Evolutionary conservation across 177 flowering plant genomes (phyloP).

Genomic region (Vitis hybrid): DNA sequence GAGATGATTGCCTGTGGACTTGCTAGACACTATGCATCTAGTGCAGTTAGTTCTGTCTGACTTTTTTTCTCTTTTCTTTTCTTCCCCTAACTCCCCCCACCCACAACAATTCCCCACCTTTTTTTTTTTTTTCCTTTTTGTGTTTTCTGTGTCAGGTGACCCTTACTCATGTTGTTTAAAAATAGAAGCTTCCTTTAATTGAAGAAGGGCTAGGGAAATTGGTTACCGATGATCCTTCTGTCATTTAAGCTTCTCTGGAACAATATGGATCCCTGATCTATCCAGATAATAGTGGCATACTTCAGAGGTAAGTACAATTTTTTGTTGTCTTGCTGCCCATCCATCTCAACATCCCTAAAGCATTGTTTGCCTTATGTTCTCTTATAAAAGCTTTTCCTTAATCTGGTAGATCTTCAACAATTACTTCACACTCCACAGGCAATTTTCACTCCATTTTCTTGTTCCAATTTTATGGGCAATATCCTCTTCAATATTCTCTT

Average conservation of each 20-base stretch:
- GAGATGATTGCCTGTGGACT: slow-evolving; percentile 76
- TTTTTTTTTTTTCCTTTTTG: not conserved
- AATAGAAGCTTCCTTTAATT: slow-evolving; percentile 48
- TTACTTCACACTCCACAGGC: no score
- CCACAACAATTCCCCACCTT: no score
- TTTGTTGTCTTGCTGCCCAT: not conserved
- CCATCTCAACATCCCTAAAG: no score
- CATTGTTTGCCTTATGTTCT: no score
- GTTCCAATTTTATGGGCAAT: no score
- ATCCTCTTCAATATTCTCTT: no score
- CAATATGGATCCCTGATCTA: slow-evolving; percentile 38
- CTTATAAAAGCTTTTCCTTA: no score
- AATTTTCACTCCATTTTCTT: no score
- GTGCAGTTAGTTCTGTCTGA: slow-evolving; percentile 31
- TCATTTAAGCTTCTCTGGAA: slow-evolving; percentile 45
- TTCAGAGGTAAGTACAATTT: slow-evolving; percentile 43
- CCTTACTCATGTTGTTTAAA: no score
- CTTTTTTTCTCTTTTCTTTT: not conserved
- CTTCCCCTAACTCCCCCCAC: no score
- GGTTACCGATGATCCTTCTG: slow-evolving; percentile 67
- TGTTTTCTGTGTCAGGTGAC: not conserved
- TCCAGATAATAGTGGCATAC: slow-evolving; percentile 42
- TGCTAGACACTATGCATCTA: slow-evolving; percentile 57
- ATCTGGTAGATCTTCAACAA: no score
- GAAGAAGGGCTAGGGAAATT: slow-evolving; percentile 55